Conservation (phyloP, 306 rosid genomes). For the Bauhinia variegata region DNA sequence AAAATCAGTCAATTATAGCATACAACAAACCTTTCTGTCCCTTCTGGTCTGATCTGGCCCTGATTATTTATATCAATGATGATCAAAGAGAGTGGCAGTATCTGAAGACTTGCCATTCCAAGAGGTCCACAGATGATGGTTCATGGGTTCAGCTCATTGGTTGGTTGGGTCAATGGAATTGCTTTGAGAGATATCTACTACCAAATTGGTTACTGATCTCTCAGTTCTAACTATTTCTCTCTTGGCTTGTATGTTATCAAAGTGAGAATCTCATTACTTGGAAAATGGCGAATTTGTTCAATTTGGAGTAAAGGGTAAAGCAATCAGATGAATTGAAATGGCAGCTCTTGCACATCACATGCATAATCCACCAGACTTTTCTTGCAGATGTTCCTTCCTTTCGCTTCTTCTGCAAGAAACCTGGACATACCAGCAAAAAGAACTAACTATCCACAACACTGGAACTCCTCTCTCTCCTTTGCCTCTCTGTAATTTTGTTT, state of each 20-base stretch:
- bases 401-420: slow-evolving; percentile 30
- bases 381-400: slow-evolving; percentile 25
- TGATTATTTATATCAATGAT: slow-evolving; percentile 22
- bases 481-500: background rate
- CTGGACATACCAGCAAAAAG: background rate
- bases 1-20: slow-evolving; percentile 8
- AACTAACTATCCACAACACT: slow-evolving; percentile 4
- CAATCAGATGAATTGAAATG: background rate
- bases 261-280: no score
- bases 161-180: slow-evolving; percentile 22
- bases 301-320: no score
- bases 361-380: slow-evolving; percentile 17
- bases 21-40: slow-evolving; percentile 5
- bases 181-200: slow-evolving; percentile 23
- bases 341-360: slow-evolving; percentile 29
- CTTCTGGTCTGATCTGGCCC: background rate
- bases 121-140: background rate
- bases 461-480: background rate
- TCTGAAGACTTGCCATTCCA: slow-evolving; percentile 13
- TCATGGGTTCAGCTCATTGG: slow-evolving; percentile 2
- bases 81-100: background rate
- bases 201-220: background rate
- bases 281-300: no score
- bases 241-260: no score
- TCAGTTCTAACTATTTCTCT: no score